phyloP scores from a whole-genome alignment of 2,329 filamentous ascomycete genomes.

The Hymenoscyphus linearis region DNA sequence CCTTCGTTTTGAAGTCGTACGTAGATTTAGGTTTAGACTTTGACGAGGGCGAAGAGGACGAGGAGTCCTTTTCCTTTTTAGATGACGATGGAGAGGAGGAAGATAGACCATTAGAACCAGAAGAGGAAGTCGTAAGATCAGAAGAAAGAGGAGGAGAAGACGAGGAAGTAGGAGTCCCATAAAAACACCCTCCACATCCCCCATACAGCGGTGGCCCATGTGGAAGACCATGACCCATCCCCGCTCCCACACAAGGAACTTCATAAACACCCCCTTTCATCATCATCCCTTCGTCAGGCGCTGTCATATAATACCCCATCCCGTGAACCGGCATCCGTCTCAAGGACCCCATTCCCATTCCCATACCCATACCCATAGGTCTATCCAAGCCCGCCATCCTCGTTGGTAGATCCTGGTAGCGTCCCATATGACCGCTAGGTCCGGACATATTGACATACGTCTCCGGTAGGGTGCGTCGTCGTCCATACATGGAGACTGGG shows the following conservation, averaged over 20 bases:
- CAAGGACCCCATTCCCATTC: not conserved
- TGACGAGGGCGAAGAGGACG: not conserved
- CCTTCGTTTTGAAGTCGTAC: constrained; percentile 24
- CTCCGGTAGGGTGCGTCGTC: not conserved
- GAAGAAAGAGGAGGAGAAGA: no score
- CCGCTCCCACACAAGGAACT: not conserved
- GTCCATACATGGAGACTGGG: not conserved
- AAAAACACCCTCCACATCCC: no score
- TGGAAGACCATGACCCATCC: not conserved
- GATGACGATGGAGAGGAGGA: not conserved
- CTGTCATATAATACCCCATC: not conserved
- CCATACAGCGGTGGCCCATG: not conserved
- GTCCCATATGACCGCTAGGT: not conserved
- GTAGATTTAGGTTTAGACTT: constrained; percentile 4
- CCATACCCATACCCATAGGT: no score
- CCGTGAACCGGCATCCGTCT: not conserved
- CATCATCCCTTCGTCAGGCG: not conserved
- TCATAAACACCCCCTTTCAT: not conserved
- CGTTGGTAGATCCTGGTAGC: not conserved
- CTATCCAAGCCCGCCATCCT: not conserved
- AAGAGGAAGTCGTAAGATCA: not conserved
- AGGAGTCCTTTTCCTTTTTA: not conserved
- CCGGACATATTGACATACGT: not conserved
- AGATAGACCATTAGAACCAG: no score
- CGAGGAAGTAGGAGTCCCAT: not conserved